Conservation (phyloP, 306 rosid species). For the Quercus glauca region DNA sequence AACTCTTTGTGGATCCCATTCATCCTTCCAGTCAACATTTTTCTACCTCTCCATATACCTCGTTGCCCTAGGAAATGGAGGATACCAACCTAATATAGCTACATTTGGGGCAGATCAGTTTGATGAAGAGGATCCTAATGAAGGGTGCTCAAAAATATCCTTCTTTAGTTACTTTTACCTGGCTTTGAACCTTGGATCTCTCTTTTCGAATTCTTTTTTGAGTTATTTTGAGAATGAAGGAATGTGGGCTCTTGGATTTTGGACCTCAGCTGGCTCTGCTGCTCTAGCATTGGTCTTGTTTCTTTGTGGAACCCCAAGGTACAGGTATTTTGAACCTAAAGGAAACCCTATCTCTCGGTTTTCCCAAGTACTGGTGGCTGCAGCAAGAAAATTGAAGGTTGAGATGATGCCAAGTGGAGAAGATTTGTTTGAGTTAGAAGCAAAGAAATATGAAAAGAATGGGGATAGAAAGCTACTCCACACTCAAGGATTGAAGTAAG, state of each 20-base stretch:
- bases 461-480: slow-evolving; percentile 60
- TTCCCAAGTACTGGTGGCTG: slow-evolving; percentile 62
- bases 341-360: slow-evolving; percentile 77
- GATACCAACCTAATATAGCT: slow-evolving; percentile 76
- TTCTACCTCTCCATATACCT: slow-evolving; percentile 66
- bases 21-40: slow-evolving; percentile 28
- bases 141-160: slow-evolving; percentile 58
- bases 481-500: slow-evolving; percentile 68
- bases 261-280: slow-evolving; percentile 80
- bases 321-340: slow-evolving; percentile 55
- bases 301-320: slow-evolving; percentile 67
- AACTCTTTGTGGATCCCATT: slow-evolving; percentile 47
- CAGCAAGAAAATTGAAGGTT: slow-evolving; percentile 60
- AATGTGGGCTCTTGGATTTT: slow-evolving; percentile 71
- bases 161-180: slow-evolving; percentile 85
- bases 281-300: slow-evolving; percentile 52
- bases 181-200: slow-evolving; percentile 76
- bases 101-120: slow-evolving; percentile 91
- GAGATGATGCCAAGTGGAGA: slow-evolving; percentile 27
- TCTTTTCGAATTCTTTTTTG: slow-evolving; percentile 74
- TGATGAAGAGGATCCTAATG: slow-evolving; percentile 62
- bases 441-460: slow-evolving; percentile 21
- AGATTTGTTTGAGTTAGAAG: slow-evolving; percentile 39
- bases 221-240: slow-evolving; percentile 77
- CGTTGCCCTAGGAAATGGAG: slow-evolving; percentile 79